Base-by-base conservation (phyloP, 345 rosid species). In the Trapa incisa region DNA sequence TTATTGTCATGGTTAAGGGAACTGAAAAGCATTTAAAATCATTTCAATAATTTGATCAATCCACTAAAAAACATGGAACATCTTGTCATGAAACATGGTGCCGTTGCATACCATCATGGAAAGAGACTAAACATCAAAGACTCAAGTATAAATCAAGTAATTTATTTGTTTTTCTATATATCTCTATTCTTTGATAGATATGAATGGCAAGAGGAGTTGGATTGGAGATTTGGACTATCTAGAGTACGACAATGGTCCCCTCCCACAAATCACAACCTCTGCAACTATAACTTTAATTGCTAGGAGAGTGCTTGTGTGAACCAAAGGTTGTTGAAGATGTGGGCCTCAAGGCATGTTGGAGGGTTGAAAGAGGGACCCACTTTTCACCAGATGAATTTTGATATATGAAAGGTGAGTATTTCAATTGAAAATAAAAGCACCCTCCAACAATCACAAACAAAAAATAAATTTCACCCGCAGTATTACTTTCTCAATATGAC, bases 201-300 rank as follows among this genome's bases (percentile, higher is more conserved):
- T 69, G 64, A 70, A 71, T 61, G 65, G 22, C 36, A 15, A 53
- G 16, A 32, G 66, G 71, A 72, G 77, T 77, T 75, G 77, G 73
- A 78, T 75, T 75, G 73, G 74, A 74, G 72, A 50, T 58, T 67
- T 68, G 63, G 37, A 58, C 38, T 58, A 58, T 57, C 63, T 58
- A 58, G 38, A 3, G 37, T 32, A 29, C 8, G 36, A 64, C 17
- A 38, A 50, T 72, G 82, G 85, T 74, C 83, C 84, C 80, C 74
- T 50, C 67, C 61, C 53, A 56, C 68, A 69, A 54, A 69, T 54
- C 80, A 72, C 77, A 70, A 77, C 74, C 73, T 75, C 63, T 64
- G 67, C 69, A 77, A 82, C 58, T 52, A 47, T 35, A 81, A 81
- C 82, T 78, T 75, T 68, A 81, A 73, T 81, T 84, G 81, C 79